Percentiles rank a stretch among this genome's conserved stretches.
phyloP scores from a whole-genome alignment of 1,139 yeast genomes.

The Spathaspora sp. region DNA sequence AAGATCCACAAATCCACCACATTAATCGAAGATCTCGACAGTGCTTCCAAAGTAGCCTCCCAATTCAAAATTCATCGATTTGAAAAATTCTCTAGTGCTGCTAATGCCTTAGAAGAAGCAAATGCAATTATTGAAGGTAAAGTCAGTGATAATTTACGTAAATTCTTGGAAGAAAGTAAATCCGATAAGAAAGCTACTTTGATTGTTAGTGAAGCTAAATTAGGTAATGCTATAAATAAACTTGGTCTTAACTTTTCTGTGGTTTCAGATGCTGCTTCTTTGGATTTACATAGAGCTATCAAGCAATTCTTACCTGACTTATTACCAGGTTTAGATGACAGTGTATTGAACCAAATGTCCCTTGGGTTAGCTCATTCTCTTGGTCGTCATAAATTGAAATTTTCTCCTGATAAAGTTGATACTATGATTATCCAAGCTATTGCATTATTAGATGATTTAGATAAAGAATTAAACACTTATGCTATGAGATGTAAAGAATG shows the following conservation, averaged over 20 bases:
- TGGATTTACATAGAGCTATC: conserved; percentile 93
- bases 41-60: conserved; percentile 76
- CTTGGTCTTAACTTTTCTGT: conserved; percentile 85
- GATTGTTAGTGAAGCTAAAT: conserved; percentile 91
- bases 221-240: conserved; percentile 95
- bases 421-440: conserved; percentile 99
- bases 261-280: conserved; percentile 90
- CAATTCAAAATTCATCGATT: conserved; percentile 92
- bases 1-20: conserved; percentile 86
- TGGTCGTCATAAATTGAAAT: conserved; percentile 96
- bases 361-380: conserved; percentile 96
- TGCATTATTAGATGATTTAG: conserved; percentile 93
- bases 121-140: conserved; percentile 90
- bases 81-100: conserved; percentile 91
- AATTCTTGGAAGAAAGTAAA: conserved; percentile 75
- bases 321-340: conserved; percentile 87
- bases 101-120: conserved; percentile 95
- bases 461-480: conserved; percentile 94
- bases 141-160: conserved; percentile 81
- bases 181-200: conserved; percentile 87
- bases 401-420: conserved; percentile 96
- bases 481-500: conserved; percentile 99
- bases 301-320: conserved; percentile 92
- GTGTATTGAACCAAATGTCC: conserved; percentile 89
- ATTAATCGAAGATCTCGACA: conserved; percentile 73